These are phyloP conservation scores for Lagenidium giganteum DNA, from an alignment of 352 stramenopile genomes.

Conservation along the genomic window DNA sequence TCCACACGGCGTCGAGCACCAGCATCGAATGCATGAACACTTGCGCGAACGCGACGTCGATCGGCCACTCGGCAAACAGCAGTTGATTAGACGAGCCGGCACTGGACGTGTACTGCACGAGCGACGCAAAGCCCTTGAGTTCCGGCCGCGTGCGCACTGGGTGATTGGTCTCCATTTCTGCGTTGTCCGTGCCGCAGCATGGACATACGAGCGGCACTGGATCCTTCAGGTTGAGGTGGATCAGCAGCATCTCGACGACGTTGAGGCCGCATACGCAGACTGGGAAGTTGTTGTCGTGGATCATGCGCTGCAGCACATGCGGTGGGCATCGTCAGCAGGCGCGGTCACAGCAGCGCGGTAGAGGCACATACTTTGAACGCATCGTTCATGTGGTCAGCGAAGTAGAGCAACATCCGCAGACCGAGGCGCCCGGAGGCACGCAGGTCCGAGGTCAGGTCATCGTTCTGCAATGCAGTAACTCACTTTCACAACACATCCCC, in stretches of 20 bases:
- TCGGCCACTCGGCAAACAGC: constrained; percentile 24
- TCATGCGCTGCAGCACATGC: constrained; percentile 53
- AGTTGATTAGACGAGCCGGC: constrained; percentile 28
- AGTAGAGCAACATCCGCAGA: constrained; percentile 54
- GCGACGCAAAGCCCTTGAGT: constrained; percentile 29
- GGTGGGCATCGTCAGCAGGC: no score
- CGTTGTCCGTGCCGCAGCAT: constrained; percentile 51
- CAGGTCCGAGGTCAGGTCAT: constrained; percentile 46
- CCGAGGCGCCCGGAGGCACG: constrained; percentile 44
- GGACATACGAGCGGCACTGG: constrained; percentile 47
- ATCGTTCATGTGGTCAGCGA: constrained; percentile 49
- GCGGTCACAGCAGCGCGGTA: no score
- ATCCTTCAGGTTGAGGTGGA: constrained; percentile 55
- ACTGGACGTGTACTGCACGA: constrained; percentile 31
- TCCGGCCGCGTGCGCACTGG: constrained; percentile 37
- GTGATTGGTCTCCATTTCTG: constrained; percentile 39
- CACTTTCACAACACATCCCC: no score
- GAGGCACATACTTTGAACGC: constrained; percentile 47
- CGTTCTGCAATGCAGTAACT: no score
- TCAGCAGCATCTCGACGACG: constrained; percentile 50
- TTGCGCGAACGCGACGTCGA: constrained; percentile 38
- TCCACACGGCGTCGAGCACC: constrained; percentile 51
- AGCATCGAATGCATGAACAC: constrained; percentile 48
- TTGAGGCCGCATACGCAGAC: constrained; percentile 51
- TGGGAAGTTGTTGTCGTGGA: constrained; percentile 51